phyloP scores from a whole-genome alignment of 331 rosid species.

The Stylosanthes scabra region DNA sequence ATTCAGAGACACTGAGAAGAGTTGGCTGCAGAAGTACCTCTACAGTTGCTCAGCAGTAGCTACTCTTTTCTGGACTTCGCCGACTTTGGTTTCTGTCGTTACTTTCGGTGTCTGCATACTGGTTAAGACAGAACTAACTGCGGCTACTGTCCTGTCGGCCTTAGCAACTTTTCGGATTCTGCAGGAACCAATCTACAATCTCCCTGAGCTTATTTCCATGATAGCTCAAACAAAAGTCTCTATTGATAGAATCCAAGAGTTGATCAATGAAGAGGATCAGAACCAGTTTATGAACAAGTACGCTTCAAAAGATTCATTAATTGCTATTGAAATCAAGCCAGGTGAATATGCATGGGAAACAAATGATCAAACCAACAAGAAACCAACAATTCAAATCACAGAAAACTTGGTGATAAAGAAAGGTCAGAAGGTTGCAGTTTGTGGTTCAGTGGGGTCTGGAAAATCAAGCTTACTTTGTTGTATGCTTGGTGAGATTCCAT shows the following conservation, averaged over 20 bases:
- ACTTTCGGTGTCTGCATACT: conserved; percentile 83
- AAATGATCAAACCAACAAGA: conserved; percentile 50
- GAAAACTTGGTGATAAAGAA: conserved; percentile 58
- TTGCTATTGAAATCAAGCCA: conserved; percentile 60
- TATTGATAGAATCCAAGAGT: conserved; percentile 69
- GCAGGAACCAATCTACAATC: conserved; percentile 92
- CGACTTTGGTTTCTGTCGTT: conserved; percentile 83
- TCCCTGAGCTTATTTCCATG: conserved; percentile 98
- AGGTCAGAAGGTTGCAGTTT: conserved; percentile 84
- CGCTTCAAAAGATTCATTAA: conserved; percentile 41
- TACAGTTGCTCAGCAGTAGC: conserved; percentile 81
- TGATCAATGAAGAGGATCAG: conserved; percentile 69
- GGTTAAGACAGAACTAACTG: conserved; percentile 64
- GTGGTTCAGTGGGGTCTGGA: conserved; percentile 93
- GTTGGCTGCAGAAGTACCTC: conserved; percentile 82
- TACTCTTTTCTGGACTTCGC: conserved; percentile 92
- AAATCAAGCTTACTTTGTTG: conserved; percentile 85
- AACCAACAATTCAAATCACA: conserved; percentile 61
- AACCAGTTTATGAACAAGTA: conserved; percentile 47
- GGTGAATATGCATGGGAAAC: conserved; percentile 85
- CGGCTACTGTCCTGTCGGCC: conserved; percentile 86
- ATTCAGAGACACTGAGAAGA: conserved; percentile 71
- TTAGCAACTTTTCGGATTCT: conserved; percentile 86
- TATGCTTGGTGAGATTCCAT: conserved; percentile 82
- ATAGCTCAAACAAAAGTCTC: conserved; percentile 91